A percentile compares a stretch with the other conserved stretches of the same genome.
phyloP scores from a whole-genome alignment of 768 basidiomycete genomes.

The Leccinum obscurum region DNA sequence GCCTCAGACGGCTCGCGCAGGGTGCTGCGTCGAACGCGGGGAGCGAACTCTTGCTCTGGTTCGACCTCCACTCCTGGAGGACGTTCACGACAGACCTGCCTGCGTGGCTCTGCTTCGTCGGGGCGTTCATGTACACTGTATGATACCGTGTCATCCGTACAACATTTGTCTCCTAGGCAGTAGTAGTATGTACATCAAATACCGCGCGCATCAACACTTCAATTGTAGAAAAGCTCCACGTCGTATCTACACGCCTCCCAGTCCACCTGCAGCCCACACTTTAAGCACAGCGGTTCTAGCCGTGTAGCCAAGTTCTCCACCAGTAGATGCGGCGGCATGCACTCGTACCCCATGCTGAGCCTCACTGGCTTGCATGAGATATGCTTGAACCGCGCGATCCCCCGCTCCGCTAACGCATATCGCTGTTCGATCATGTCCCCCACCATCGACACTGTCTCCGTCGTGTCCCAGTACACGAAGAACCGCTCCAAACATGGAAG shows the following conservation, averaged over 20 bases:
- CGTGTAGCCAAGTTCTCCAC: conserved; percentile 22
- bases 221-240: conserved; percentile 23
- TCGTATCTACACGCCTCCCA: conserved; percentile 23
- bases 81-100: conserved; percentile 7
- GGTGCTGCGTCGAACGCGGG: not conserved
- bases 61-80: conserved; percentile 1
- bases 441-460: conserved; percentile 26
- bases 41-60: conserved; percentile 2
- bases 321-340: conserved; percentile 10
- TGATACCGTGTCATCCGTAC: not conserved
- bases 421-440: conserved; percentile 27
- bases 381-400: conserved; percentile 14
- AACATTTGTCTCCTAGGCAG: not conserved
- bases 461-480: conserved; percentile 26
- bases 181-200: not conserved
- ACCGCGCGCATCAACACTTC: not conserved
- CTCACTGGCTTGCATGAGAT: conserved; percentile 26
- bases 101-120: conserved; percentile 4
- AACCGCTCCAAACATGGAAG: conserved; percentile 21
- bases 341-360: conserved; percentile 15
- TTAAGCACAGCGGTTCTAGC: conserved; percentile 19
- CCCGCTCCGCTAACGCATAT: conserved; percentile 13
- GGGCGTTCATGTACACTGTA: conserved; percentile 4
- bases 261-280: conserved; percentile 21
- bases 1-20: conserved; percentile 1